Conservation (phyloP, 345 rosid species). For the Citrus sp. region DNA sequence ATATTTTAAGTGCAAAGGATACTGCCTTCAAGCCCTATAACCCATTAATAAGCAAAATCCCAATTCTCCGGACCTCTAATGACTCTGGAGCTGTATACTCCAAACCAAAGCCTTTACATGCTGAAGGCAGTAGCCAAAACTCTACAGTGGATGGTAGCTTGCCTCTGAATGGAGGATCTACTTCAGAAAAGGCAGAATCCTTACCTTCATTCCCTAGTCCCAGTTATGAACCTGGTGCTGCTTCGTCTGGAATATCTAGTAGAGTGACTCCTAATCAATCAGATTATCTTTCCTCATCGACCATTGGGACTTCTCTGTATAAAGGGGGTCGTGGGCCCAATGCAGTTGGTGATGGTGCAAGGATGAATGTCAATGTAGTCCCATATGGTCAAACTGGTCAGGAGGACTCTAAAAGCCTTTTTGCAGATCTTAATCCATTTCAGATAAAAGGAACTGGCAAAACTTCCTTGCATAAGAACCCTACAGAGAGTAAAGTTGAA, state of each 20-base stretch:
- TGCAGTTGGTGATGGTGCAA: conserved; percentile 50
- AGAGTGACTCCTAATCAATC: conserved; percentile 41
- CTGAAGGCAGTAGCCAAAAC: conserved; percentile 73
- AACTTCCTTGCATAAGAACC: conserved; percentile 47
- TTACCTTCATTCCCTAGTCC: conserved; percentile 30
- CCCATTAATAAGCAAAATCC: conserved; percentile 43
- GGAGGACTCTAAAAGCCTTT: conserved; percentile 75
- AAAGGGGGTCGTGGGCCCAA: conserved; percentile 62
- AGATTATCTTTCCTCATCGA: conserved; percentile 47
- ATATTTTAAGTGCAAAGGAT: conserved; percentile 60
- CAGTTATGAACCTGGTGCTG: conserved; percentile 40
- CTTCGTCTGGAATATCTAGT: conserved; percentile 50
- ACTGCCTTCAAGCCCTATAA: conserved; percentile 43
- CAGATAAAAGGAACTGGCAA: conserved; percentile 81
- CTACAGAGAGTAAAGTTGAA: conserved; percentile 48
- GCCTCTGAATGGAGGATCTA: conserved; percentile 34
- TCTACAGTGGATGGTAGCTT: conserved; percentile 31
- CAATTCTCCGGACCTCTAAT: conserved; percentile 39
- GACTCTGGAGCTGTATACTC: conserved; percentile 37
- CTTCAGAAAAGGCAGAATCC: conserved; percentile 36
- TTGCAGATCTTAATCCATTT: conserved; percentile 94
- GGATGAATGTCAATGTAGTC: conserved; percentile 69
- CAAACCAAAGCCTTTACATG: conserved; percentile 44
- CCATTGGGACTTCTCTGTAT: conserved; percentile 41
- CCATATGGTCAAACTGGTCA: conserved; percentile 62